Conservation (phyloP, 2,329 filamentous ascomycete species). For the Clarireedia monteithiana region DNA sequence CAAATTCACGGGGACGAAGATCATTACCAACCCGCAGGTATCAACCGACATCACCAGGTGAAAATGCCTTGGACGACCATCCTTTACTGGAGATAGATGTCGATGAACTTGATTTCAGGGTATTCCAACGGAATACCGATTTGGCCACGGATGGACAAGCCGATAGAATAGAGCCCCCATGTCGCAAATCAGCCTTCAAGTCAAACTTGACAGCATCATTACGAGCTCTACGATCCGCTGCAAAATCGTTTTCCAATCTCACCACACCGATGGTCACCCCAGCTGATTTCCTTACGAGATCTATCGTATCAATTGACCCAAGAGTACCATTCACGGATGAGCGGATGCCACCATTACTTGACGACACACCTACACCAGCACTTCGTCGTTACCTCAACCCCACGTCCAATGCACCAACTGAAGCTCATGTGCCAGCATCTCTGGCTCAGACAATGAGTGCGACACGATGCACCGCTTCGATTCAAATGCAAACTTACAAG, state of each 20-base stretch:
- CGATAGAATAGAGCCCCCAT: slow-evolving; percentile 11
- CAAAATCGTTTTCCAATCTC: slow-evolving; percentile 54
- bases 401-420: slow-evolving; percentile 42
- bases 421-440: slow-evolving; percentile 30
- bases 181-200: slow-evolving; percentile 46
- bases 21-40: slow-evolving; percentile 39
- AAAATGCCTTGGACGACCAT: slow-evolving; percentile 37
- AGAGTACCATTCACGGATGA: slow-evolving; percentile 61
- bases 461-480: slow-evolving; percentile 54
- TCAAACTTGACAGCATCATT: slow-evolving; percentile 62
- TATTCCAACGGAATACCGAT: slow-evolving; percentile 31
- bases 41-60: slow-evolving; percentile 49
- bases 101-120: slow-evolving; percentile 42
- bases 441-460: slow-evolving; percentile 30
- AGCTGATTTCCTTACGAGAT: slow-evolving; percentile 59
- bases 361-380: slow-evolving; percentile 58
- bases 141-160: slow-evolving; percentile 12
- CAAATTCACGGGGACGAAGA: slow-evolving; percentile 33
- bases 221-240: slow-evolving; percentile 53
- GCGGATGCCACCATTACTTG: slow-evolving; percentile 52
- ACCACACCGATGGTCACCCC: slow-evolving; percentile 57
- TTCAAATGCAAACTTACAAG: slow-evolving; percentile 65
- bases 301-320: slow-evolving; percentile 59
- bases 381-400: slow-evolving; percentile 62
- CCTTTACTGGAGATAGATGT: slow-evolving; percentile 37